phyloP scores from a whole-genome alignment of 805 yeast species.

The Tetrapisispora namnaoensis region DNA sequence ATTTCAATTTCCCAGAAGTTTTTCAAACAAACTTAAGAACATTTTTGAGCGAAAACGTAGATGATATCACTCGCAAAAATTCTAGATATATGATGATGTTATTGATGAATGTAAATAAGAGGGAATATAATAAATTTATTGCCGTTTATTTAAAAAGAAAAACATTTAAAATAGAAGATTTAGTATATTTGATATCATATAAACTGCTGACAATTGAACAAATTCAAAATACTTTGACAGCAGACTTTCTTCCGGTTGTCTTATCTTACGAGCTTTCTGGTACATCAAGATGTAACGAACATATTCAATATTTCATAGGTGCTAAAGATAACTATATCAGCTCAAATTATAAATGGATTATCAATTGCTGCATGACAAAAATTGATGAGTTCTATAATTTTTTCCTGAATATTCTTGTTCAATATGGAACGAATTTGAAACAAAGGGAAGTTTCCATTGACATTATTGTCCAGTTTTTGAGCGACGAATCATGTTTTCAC shows the following conservation, averaged over 20 bases:
- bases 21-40: conserved; percentile 24
- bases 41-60: conserved; percentile 7
- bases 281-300: neutral
- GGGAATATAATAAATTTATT: conserved; percentile 27
- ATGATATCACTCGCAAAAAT: conserved; percentile 4
- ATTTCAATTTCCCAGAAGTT: conserved; percentile 20
- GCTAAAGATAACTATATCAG: conserved; percentile 17
- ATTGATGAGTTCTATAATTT: conserved; percentile 7
- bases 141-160: conserved; percentile 26
- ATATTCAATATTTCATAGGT: conserved; percentile 14
- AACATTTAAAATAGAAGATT: conserved; percentile 14
- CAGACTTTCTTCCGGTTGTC: conserved; percentile 9
- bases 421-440: conserved; percentile 15
- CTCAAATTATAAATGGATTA: conserved; percentile 13
- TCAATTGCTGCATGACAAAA: conserved; percentile 9
- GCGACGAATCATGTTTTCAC: conserved; percentile 4
- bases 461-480: conserved; percentile 9
- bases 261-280: conserved; percentile 1
- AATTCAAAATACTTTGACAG: conserved; percentile 18
- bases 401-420: conserved; percentile 14
- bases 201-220: conserved; percentile 24
- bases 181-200: conserved; percentile 16
- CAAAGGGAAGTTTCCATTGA: conserved; percentile 7
- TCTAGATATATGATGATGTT: conserved; percentile 16
- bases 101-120: conserved; percentile 13